Percentiles rank a stretch among this genome's conserved stretches.
Evolutionary conservation across 345 rosid species (phyloP).

Genomic region (Populus davidiana): DNA sequence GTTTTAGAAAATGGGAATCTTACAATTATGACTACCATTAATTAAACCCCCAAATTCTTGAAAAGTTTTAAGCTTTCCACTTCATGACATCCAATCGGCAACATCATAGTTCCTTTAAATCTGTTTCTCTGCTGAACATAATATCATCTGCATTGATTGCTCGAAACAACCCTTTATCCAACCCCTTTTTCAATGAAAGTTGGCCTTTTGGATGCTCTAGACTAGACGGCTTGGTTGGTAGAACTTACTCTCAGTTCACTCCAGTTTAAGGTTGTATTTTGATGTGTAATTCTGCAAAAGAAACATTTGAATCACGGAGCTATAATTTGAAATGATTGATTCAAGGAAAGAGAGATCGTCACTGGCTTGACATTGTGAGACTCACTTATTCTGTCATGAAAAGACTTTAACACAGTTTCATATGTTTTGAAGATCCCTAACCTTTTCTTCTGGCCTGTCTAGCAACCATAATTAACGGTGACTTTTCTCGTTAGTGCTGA

Average conservation of each 20-base stretch:
- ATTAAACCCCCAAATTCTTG: not conserved
- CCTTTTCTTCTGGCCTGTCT: constrained; percentile 14
- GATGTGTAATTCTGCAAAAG: too few relatives aligned
- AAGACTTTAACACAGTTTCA: not conserved
- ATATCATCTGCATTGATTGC: not conserved
- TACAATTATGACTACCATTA: not conserved
- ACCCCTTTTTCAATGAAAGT: too few relatives aligned
- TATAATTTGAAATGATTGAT: too few relatives aligned
- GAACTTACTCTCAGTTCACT: too few relatives aligned
- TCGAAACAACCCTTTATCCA: not conserved
- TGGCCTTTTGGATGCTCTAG: too few relatives aligned
- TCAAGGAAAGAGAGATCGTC: not conserved
- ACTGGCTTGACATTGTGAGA: not conserved
- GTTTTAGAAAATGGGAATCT: not conserved
- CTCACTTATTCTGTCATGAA: not conserved
- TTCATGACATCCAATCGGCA: constrained; percentile 1
- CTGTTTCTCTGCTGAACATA: too few relatives aligned
- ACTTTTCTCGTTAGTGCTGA: constrained; percentile 4
- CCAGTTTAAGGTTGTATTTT: too few relatives aligned
- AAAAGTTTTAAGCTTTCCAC: not conserved
- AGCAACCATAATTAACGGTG: not conserved
- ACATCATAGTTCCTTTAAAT: too few relatives aligned
- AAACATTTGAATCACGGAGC: too few relatives aligned
- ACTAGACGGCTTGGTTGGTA: too few relatives aligned
- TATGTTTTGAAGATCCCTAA: not conserved